Base-by-base conservation (phyloP, 306 rosid species). In the Fragaria nilgerrensis region DNA sequence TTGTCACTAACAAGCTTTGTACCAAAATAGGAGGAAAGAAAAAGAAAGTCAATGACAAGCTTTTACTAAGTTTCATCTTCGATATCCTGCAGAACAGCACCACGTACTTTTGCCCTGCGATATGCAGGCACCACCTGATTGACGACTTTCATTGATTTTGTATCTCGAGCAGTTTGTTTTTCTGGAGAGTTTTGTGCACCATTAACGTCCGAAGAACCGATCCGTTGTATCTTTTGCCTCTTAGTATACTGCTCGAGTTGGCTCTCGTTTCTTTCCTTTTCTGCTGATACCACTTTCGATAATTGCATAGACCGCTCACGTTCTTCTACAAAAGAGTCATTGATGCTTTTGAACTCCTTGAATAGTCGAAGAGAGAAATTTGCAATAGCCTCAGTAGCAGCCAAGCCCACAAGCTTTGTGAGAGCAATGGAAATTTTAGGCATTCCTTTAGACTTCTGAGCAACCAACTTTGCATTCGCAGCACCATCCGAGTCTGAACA, bases 371-470 rank as follows among this genome's bases (percentile, higher is more conserved):
- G 76, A 65, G 93, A 89, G 39, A 90, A 69, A 64, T 78, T 89
- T 78, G 91, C 84, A 81, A 80, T 81, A 39, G 91, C 91, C 65
- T 87, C 89, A 73, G 75, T 77, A 55, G 93, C 97, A 80, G 88
- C 84, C 65, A 88, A 76, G 50, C 82, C 95, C 74, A 74, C 61
- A 71, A 94, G 91, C 85, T 87, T 90, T 61, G 85, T 75, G 63
- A 94, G 95, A 75, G 89, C 79, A 82, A 92, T 82, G 80, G 90
- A 84, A 55, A 92, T 89, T 32, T 85, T 77, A 25, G 98, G 97
- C 98, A 94, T 86, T 68, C 96, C 97, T 85, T 92, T 94, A 41
- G 90, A 88, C 83, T 89, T 92, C 85, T 94, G 96, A 81, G 92
- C 89, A 75, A 85, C 83, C 72, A 94, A 83, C 84, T 87, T 94